A percentile compares a stretch with the other conserved stretches of the same genome.
Evolutionary conservation across 1,284 basidiomycete genomes (phyloP).

Genomic region (Ceratobasidium theobromae): DNA sequence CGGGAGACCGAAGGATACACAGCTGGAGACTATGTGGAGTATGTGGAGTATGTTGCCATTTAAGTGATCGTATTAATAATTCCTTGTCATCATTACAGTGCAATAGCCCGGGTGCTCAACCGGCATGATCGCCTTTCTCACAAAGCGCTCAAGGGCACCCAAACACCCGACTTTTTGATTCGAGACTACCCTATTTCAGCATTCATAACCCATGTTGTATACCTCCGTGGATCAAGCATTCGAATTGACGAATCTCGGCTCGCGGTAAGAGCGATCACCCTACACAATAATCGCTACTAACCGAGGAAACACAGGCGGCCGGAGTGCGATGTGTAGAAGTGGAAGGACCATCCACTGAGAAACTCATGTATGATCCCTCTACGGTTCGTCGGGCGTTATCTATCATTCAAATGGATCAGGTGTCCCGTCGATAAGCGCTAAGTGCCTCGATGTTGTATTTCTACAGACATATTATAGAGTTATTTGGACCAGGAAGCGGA

Average conservation of each 20-base stretch:
- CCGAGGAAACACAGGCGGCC: not conserved
- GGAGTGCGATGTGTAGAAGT: conserved; percentile 26
- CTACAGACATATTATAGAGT: too few species aligned
- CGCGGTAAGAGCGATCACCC: conserved; percentile 8
- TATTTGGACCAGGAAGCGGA: not conserved
- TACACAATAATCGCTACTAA: not conserved
- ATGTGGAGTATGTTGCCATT: conserved; percentile 34
- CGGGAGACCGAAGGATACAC: conserved; percentile 86
- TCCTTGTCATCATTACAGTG: conserved; percentile 46
- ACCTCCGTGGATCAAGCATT: conserved; percentile 33
- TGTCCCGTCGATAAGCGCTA: not conserved
- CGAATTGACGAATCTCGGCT: conserved; percentile 30
- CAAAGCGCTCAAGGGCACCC: conserved; percentile 26
- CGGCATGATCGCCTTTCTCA: conserved; percentile 42
- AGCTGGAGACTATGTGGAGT: conserved; percentile 83
- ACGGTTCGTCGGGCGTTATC: conserved; percentile 27
- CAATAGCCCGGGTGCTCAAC: conserved; percentile 73
- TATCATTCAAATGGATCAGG: too few species aligned
- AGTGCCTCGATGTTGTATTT: not conserved
- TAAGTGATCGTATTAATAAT: conserved; percentile 21
- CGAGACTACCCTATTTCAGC: conserved; percentile 35
- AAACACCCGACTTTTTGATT: conserved; percentile 24
- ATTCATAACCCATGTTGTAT: conserved; percentile 37
- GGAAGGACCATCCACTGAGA: conserved; percentile 22
- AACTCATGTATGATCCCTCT: conserved; percentile 17